Conservation (phyloP, 2,329 filamentous ascomycete genomes). For the Nothophoma quercina region DNA sequence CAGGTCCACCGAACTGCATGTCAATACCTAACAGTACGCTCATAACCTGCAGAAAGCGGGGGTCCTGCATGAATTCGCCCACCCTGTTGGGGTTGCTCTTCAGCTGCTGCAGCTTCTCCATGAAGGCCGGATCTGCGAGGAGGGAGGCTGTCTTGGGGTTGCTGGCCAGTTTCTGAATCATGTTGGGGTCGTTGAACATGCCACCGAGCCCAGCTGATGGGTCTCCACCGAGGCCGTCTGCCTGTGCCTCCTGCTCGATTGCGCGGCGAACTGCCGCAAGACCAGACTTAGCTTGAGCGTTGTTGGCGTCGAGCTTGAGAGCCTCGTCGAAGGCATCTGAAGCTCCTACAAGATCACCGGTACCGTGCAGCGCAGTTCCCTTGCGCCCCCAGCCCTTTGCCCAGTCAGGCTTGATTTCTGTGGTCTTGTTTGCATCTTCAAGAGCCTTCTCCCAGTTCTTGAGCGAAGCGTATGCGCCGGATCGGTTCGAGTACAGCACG, state of each 20-base stretch:
- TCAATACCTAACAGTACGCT: conserved; percentile 93
- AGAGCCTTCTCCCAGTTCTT: conserved; percentile 86
- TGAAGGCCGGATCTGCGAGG: conserved; percentile 85
- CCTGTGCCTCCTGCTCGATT: conserved; percentile 77
- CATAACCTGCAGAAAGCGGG: conserved; percentile 91
- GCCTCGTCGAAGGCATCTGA: conserved; percentile 92
- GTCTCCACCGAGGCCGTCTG: conserved; percentile 68
- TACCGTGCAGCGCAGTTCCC: conserved; percentile 87
- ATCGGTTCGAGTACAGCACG: conserved; percentile 97
- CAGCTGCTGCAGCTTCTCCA: conserved; percentile 84
- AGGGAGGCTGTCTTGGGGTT: conserved; percentile 92
- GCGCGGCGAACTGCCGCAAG: conserved; percentile 85
- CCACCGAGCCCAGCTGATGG: conserved; percentile 79
- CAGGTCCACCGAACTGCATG: conserved; percentile 73
- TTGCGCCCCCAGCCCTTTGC: conserved; percentile 95
- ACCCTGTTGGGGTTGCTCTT: conserved; percentile 81
- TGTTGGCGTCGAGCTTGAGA: conserved; percentile 89
- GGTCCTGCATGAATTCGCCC: conserved; percentile 84
- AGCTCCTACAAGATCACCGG: conserved; percentile 83
- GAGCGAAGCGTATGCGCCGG: conserved; percentile 85
- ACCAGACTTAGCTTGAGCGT: conserved; percentile 91
- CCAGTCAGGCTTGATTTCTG: conserved; percentile 96
- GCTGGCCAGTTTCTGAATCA: conserved; percentile 86
- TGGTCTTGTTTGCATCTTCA: conserved; percentile 90
- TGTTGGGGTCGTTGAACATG: conserved; percentile 93